These are phyloP conservation scores for Candida sp. DNA, from an alignment of 1,139 yeast species.

Conservation along the genomic window DNA sequence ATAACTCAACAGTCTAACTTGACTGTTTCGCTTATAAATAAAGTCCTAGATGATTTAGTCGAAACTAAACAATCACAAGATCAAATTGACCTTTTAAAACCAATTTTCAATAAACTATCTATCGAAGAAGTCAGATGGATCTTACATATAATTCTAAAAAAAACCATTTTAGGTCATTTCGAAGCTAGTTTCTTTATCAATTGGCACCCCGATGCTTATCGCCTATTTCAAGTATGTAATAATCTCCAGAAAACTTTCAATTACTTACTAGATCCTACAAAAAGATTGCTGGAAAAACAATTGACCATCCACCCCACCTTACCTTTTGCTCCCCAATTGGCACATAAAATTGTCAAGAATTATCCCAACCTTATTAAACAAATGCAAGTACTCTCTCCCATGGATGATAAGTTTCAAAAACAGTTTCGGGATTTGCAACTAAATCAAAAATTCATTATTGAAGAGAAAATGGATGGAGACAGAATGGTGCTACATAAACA, in stretches of 20 bases:
- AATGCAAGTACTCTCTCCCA: conserved; percentile 24
- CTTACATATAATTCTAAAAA: conserved; percentile 62
- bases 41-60: conserved; percentile 42
- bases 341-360: conserved; percentile 47
- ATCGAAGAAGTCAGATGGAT: conserved; percentile 70
- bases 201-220: conserved; percentile 83
- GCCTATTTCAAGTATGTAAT: conserved; percentile 64
- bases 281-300: conserved; percentile 41
- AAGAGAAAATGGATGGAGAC: conserved; percentile 95
- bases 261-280: conserved; percentile 49
- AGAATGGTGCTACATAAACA: conserved; percentile 67
- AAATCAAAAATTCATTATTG: conserved; percentile 58
- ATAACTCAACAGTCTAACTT: conserved; percentile 22
- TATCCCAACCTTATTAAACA: conserved; percentile 47
- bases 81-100: conserved; percentile 39
- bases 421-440: conserved; percentile 13
- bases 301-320: conserved; percentile 43
- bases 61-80: conserved; percentile 37
- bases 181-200: conserved; percentile 57
- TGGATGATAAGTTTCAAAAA: conserved; percentile 18
- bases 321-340: conserved; percentile 73
- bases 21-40: conserved; percentile 58
- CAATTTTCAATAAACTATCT: conserved; percentile 53
- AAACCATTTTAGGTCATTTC: conserved; percentile 53
- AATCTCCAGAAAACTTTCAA: conserved; percentile 61